Percentiles rank a stretch among this genome's conserved stretches.
Conservation (phyloP, 225 moss, liverwort and hornwort genomes). For the Takakia lepidozioides region DNA sequence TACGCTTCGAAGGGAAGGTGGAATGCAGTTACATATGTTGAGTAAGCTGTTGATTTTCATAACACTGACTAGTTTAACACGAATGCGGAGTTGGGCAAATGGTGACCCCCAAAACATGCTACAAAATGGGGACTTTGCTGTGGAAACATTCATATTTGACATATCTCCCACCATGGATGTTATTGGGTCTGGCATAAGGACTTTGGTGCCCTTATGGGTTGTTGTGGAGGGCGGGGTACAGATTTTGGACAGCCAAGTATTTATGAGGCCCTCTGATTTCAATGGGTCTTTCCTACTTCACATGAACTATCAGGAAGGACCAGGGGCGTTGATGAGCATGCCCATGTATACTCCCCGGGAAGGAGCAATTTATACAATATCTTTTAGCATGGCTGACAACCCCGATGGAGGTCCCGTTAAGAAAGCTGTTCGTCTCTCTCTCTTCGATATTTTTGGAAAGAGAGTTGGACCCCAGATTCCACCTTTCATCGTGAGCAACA, state of each 20-base stretch:
- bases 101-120: slow-evolving; percentile 60
- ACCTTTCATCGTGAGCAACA: slow-evolving; percentile 63
- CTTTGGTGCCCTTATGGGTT: slow-evolving; percentile 35
- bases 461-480: slow-evolving; percentile 22
- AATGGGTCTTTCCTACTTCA: slow-evolving; percentile 32
- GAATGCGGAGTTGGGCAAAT: too few species aligned
- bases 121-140: slow-evolving; percentile 66
- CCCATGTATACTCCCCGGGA: slow-evolving; percentile 52
- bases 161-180: slow-evolving; percentile 52
- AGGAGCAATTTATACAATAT: slow-evolving; percentile 54
- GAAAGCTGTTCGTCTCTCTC: slow-evolving; percentile 33
- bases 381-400: slow-evolving; percentile 63
- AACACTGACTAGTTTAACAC: too few species aligned
- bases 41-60: too few species aligned
- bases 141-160: slow-evolving; percentile 26
- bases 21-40: too few species aligned
- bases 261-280: slow-evolving; percentile 5
- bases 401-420: slow-evolving; percentile 71
- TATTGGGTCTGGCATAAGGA: slow-evolving; percentile 42
- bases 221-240: slow-evolving; percentile 57
- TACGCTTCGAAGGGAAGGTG: too few species aligned
- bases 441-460: slow-evolving; percentile 50
- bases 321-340: slow-evolving; percentile 44
- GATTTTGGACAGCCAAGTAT: slow-evolving; percentile 30
- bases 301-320: slow-evolving; percentile 54